phyloP scores from a whole-genome alignment of 1,139 yeast genomes.

The Diutina ranongensis region DNA sequence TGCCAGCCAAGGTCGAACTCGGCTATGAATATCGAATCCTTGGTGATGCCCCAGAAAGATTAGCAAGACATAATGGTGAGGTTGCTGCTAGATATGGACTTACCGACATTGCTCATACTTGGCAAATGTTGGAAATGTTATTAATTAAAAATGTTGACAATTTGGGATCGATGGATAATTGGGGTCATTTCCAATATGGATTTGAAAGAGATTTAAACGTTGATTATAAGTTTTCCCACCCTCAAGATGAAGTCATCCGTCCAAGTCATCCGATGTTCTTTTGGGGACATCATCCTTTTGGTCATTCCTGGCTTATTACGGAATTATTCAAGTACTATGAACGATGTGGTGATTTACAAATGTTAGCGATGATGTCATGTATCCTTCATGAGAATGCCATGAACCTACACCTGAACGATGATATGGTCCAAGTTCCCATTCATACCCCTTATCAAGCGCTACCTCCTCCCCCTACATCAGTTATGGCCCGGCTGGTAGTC shows the following conservation, averaged over 20 bases:
- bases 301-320: constrained; percentile 58
- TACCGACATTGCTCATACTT: constrained; percentile 57
- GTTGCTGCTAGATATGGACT: constrained; percentile 60
- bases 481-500: background rate
- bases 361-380: constrained; percentile 85
- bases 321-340: constrained; percentile 61
- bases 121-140: constrained; percentile 55
- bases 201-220: background rate
- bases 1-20: constrained; percentile 68
- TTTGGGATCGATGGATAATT: background rate
- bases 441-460: constrained; percentile 34
- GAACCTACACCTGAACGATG: background rate
- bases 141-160: constrained; percentile 21
- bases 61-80: constrained; percentile 60
- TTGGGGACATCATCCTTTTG: constrained; percentile 83
- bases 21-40: constrained; percentile 66
- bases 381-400: constrained; percentile 21
- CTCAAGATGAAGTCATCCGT: background rate
- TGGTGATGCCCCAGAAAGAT: constrained; percentile 53
- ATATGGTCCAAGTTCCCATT: constrained; percentile 21
- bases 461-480: background rate
- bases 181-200: background rate
- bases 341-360: constrained; percentile 57
- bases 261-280: constrained; percentile 20
- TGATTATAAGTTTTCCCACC: background rate